phyloP scores from a whole-genome alignment of 2,329 filamentous ascomycete genomes.

The Anisogramma anomala region DNA sequence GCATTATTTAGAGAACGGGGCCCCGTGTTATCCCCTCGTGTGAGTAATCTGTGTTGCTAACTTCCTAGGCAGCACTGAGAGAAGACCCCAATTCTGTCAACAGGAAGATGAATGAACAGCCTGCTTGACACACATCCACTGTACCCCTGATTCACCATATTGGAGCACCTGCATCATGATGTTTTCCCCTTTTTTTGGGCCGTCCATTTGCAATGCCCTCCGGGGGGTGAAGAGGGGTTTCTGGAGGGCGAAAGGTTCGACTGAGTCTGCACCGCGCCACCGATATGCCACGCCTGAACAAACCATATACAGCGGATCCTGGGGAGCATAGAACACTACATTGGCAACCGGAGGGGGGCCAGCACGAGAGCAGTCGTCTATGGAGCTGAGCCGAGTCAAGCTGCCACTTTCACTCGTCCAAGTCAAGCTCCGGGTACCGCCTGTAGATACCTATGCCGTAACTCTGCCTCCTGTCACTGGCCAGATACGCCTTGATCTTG shows the following conservation, averaged over 20 bases:
- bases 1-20: conserved; percentile 1
- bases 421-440: conserved; percentile 61
- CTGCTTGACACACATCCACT: not conserved
- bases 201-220: no score
- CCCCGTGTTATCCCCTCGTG: conserved; percentile 8
- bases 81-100: not conserved
- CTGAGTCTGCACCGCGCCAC: no score
- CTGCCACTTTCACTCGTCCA: conserved; percentile 21
- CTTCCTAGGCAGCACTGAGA: conserved; percentile 4
- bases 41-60: conserved; percentile 4
- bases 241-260: no score
- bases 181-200: not conserved
- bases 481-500: conserved; percentile 57
- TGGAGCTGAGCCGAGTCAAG: not conserved
- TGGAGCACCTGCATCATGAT: not conserved
- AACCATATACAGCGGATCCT: no score
- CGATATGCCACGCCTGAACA: no score
- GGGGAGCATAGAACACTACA: no score
- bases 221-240: no score
- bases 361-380: no score
- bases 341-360: no score
- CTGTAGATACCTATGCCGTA: conserved; percentile 60
- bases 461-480: conserved; percentile 47
- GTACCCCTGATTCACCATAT: not conserved
- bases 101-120: not conserved